Base-by-base conservation (phyloP, 768 basidiomycete genomes). In the Boletales sp. region DNA sequence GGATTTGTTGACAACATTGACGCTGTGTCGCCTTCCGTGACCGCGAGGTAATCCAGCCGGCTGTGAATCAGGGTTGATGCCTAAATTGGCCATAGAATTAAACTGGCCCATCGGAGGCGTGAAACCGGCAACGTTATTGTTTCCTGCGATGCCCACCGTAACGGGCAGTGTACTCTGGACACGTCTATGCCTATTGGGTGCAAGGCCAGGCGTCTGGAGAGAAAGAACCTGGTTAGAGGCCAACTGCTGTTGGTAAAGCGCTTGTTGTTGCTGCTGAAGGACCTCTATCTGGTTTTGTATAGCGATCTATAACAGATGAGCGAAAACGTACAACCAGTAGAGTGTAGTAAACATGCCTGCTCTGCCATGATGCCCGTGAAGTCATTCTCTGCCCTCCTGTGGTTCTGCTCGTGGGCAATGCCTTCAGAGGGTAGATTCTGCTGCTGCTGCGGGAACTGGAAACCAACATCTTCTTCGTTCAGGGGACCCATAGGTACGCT, bases 341-440 rank as follows among this genome's bases (percentile, higher is more conserved):
- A 45, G 49, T n/a, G 21, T n/a, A 41, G 10, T 11, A 6, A 6
- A 53, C 72, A 54, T 57, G 91, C 93, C 80, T 97, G 95, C 69
- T 97, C 93, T 7, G 92, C 92, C 91, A 97, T 94, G 49, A 94
- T 87, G 21, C 89, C 89, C 32, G 81, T 82, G 49, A 94, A 82
- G 64, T 95, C 92, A 48, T 77, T 79, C 42, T 87, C 84, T 32
- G 74, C 66, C 65, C 84, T 82, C 54, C 84, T 73, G 57, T 81
- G 80, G 32, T 53, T 64, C 57, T 55, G 67, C 28, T 76, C 76
- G n/a, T 66, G 66, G 17, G 57, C 31, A 17, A 48, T 28, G 42
- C 49, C 49, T 15, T 62, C 56, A 49, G 63, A 35, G 61, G 69
- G n/a, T 57, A 63, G 61, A 41, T 56, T 57, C 54, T 76, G 71